phyloP scores from a whole-genome alignment of 2,329 filamentous ascomycete genomes.

The Fusarium nurragi region DNA sequence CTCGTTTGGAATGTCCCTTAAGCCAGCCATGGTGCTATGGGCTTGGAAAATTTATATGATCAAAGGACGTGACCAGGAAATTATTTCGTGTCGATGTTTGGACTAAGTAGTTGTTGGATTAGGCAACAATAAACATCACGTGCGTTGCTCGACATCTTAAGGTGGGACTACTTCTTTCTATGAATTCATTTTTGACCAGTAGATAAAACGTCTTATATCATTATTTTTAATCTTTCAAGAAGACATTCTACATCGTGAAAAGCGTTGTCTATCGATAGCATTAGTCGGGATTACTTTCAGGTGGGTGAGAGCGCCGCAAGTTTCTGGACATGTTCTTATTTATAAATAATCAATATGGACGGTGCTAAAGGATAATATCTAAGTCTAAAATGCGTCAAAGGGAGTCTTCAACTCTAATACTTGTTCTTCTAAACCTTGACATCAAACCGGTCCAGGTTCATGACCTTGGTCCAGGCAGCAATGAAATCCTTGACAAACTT shows the following conservation, averaged over 20 bases:
- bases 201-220: too few species aligned
- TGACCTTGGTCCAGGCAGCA: slow-evolving; percentile 76
- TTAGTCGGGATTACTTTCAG: too few species aligned
- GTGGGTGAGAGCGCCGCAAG: too few species aligned
- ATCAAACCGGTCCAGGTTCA: slow-evolving; percentile 79
- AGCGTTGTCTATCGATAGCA: too few species aligned
- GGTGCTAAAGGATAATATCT: neutral
- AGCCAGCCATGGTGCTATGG: neutral
- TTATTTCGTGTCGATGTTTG: neutral
- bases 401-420: neutral
- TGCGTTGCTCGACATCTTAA: neutral
- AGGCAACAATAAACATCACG: neutral
- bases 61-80: neutral
- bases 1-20: neutral
- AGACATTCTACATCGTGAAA: too few species aligned
- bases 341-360: neutral
- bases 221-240: too few species aligned
- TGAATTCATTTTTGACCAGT: too few species aligned
- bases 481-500: slow-evolving; percentile 79
- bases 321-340: neutral
- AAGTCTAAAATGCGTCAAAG: neutral
- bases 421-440: slow-evolving; percentile 15
- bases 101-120: neutral
- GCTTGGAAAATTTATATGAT: neutral
- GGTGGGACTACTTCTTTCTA: too few species aligned